Percentiles rank a stretch among this genome's conserved stretches.
Conservation (phyloP, 2,329 filamentous ascomycete species). For the Epichloe gansuensis region DNA sequence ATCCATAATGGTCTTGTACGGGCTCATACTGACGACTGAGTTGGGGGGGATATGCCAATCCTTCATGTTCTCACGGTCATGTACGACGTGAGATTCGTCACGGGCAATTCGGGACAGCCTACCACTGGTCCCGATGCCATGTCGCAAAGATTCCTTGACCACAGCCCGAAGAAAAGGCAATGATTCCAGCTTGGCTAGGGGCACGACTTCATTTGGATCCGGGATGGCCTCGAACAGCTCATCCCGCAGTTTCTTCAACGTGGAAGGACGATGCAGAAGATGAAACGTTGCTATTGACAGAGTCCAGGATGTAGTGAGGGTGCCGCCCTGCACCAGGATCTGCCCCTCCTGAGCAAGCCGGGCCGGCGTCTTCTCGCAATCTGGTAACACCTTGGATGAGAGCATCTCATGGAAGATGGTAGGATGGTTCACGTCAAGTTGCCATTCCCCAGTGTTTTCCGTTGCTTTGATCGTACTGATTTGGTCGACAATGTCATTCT, state of each 20-base stretch:
- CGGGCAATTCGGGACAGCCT: slow-evolving; percentile 35
- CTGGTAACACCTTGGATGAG: slow-evolving; percentile 18
- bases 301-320: slow-evolving; percentile 27
- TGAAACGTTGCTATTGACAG: slow-evolving; percentile 24
- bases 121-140: slow-evolving; percentile 34
- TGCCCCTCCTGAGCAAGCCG: slow-evolving; percentile 27
- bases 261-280: slow-evolving; percentile 19
- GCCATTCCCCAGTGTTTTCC: slow-evolving; percentile 20
- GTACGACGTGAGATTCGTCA: slow-evolving; percentile 18
- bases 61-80: slow-evolving; percentile 15
- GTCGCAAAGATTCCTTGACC: slow-evolving; percentile 36
- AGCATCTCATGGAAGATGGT: slow-evolving; percentile 25
- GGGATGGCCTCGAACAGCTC: slow-evolving; percentile 23
- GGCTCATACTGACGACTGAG: slow-evolving; percentile 25
- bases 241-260: slow-evolving; percentile 20
- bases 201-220: slow-evolving; percentile 14
- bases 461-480: slow-evolving; percentile 23
- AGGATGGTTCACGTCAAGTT: slow-evolving; percentile 20
- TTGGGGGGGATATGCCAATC: slow-evolving; percentile 20
- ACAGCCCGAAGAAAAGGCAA: slow-evolving; percentile 36
- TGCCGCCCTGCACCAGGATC: slow-evolving; percentile 25
- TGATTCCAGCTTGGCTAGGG: slow-evolving; percentile 19
- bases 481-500: slow-evolving; percentile 23
- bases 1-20: slow-evolving; percentile 23
- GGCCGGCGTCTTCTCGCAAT: slow-evolving; percentile 20